Evolutionary conservation across 225 moss, liverwort and hornwort genomes (phyloP), one percentile per base, ranked within the genome.

Genomic region (Lunularia cruciata): DNA sequence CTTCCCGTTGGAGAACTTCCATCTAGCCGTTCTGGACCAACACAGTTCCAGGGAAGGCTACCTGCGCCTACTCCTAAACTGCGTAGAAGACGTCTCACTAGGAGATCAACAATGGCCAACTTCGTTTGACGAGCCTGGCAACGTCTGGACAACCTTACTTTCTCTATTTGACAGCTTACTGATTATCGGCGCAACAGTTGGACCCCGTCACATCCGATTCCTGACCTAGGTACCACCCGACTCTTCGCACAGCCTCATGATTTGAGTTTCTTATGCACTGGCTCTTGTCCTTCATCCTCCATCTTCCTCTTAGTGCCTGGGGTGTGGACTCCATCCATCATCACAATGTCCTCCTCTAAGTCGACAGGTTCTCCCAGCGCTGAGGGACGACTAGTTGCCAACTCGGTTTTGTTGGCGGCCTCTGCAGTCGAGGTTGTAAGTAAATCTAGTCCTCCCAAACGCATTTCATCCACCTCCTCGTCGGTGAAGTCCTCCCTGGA

Each of bases 401-500:
- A 49, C 12, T 64, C 68, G 30, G 30, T 53, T 49, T 64, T 48
- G 27, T 8, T 20, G 58, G 63, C 30, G 22, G 40, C 42, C 51
- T 70, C 47, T 18, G 37, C 47, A 35, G 38, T 23, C 45, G 69
- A 45, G 39, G 80, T 68, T 43, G 67, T 57, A 47, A 75, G 72
- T 13, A 77, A 22, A 47, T 51, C 75, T 60, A 87, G 84, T 71
- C 89, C 88, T 67, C 83, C 73, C 76, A 98, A 63, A 32, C 89
- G 42, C 72, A 93, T 80, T 13, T 84, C 91, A 56, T 93, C 89
- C 26, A 79, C 89, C 8, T 90, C 92, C 65, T 98, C 93, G 64
- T 86, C 85, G 64, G 85, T 87, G 68, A 98, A 98, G 23, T 79
- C 77, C 43, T 93, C 96, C 77, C 96, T 94, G 81, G n/a, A n/a